Evolutionary conservation across 2,329 filamentous ascomycete genomes (phyloP).

Genomic region (Apiospora malaysiana): DNA sequence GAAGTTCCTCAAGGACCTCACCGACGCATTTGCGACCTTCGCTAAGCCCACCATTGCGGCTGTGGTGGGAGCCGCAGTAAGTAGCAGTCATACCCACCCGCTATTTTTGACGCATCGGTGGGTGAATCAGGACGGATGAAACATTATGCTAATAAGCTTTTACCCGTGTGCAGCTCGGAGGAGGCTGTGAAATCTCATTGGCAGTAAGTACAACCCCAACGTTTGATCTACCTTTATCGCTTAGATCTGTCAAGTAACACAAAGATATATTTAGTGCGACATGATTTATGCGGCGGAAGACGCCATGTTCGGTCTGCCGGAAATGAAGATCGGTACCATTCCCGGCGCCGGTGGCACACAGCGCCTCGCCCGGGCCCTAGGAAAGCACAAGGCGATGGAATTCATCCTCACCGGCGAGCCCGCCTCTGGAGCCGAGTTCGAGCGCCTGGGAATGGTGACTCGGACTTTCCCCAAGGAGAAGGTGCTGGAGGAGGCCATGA

Average conservation of each 20-base stretch:
- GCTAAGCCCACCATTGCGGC: conserved; percentile 56
- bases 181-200: conserved; percentile 56
- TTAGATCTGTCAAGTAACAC: background rate
- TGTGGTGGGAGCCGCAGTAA: conserved; percentile 56
- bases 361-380: conserved; percentile 41
- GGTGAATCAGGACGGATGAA: background rate
- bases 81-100: conserved; percentile 33
- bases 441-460: conserved; percentile 47
- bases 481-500: conserved; percentile 45
- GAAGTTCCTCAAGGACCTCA: conserved; percentile 48
- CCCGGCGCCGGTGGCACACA: conserved; percentile 91
- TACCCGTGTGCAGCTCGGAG: conserved; percentile 43
- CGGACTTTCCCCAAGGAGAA: conserved; percentile 41
- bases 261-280: conserved; percentile 38
- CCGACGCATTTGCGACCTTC: conserved; percentile 42
- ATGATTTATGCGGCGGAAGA: conserved; percentile 75
- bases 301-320: conserved; percentile 92
- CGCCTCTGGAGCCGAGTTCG: conserved; percentile 43
- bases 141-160: background rate
- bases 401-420: conserved; percentile 49
- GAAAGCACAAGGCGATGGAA: conserved; percentile 51
- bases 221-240: background rate
- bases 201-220: conserved; percentile 41
- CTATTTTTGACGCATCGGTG: background rate
- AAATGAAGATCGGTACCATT: conserved; percentile 91